Evolutionary conservation across 1,139 yeast genomes (phyloP).

Genomic region (Hyphopichia burtonii): DNA sequence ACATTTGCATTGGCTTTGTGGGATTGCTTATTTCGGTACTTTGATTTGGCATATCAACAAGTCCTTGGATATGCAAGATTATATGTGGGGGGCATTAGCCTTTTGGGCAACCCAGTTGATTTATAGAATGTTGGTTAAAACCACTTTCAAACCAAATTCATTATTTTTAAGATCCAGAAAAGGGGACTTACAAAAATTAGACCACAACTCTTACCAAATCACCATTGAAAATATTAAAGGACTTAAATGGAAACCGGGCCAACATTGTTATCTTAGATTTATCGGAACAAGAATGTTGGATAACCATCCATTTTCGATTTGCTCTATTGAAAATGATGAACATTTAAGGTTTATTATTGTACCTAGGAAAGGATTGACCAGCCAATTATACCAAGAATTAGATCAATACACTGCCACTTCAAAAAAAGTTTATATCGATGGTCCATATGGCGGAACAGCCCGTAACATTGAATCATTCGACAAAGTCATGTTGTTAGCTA

Average conservation of each 20-base stretch:
- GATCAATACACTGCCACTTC: conserved; percentile 20
- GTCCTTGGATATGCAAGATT: conserved; percentile 39
- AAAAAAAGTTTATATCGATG: conserved; percentile 50
- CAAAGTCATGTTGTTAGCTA: conserved; percentile 40
- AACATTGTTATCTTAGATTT: conserved; percentile 56
- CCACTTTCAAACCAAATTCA: conserved; percentile 45
- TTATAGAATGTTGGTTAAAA: conserved; percentile 52
- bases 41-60: conserved; percentile 51
- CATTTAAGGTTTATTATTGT: conserved; percentile 49
- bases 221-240: conserved; percentile 37
- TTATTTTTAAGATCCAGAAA: conserved; percentile 47
- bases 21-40: conserved; percentile 52
- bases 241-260: conserved; percentile 57
- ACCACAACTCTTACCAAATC: conserved; percentile 40
- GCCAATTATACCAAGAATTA: conserved; percentile 24
- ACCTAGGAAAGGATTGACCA: conserved; percentile 54
- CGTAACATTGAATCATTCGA: conserved; percentile 53
- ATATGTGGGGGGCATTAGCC: conserved; percentile 56
- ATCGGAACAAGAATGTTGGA: conserved; percentile 47
- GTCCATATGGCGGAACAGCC: conserved; percentile 62
- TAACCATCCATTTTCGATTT: conserved; percentile 65
- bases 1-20: conserved; percentile 60
- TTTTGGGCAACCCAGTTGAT: conserved; percentile 55
- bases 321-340: conserved; percentile 27
- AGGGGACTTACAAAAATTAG: conserved; percentile 34